phyloP scores from a whole-genome alignment of 2,329 filamentous ascomycete species.

The Aureobasidium sp. region DNA sequence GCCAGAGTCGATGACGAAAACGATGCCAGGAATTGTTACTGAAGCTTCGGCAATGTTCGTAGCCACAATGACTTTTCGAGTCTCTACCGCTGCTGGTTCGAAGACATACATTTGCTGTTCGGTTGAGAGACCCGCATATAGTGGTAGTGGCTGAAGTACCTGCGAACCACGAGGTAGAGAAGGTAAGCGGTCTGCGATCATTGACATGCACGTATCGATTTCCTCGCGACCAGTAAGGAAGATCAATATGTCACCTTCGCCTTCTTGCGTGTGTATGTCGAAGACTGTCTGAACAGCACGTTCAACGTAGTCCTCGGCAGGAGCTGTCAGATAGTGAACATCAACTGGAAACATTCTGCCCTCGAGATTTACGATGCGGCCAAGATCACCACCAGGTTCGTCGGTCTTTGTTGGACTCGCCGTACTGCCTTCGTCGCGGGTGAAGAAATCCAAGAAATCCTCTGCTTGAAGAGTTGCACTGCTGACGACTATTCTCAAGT shows the following conservation, averaged over 20 bases:
- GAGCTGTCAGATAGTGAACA: constrained; percentile 68
- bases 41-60: constrained; percentile 97
- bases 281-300: constrained; percentile 75
- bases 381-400: constrained; percentile 30
- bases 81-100: constrained; percentile 71
- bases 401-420: background rate
- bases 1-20: constrained; percentile 83
- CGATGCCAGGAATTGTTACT: constrained; percentile 86
- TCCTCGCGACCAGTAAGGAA: constrained; percentile 92
- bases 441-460: constrained; percentile 75
- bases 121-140: constrained; percentile 82
- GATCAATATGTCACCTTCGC: constrained; percentile 77
- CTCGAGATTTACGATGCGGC: constrained; percentile 74
- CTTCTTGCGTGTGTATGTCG: constrained; percentile 76
- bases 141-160: constrained; percentile 62
- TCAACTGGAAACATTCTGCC: constrained; percentile 87
- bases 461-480: constrained; percentile 91
- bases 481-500: constrained; percentile 82
- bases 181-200: constrained; percentile 64
- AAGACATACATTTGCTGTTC: constrained; percentile 96
- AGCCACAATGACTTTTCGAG: constrained; percentile 82
- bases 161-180: constrained; percentile 54
- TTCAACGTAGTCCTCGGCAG: constrained; percentile 81
- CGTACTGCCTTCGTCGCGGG: constrained; percentile 31
- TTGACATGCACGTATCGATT: constrained; percentile 75